Base-by-base conservation (phyloP, 2,329 filamentous ascomycete species). In the Plenodomus tracheiphilus region DNA sequence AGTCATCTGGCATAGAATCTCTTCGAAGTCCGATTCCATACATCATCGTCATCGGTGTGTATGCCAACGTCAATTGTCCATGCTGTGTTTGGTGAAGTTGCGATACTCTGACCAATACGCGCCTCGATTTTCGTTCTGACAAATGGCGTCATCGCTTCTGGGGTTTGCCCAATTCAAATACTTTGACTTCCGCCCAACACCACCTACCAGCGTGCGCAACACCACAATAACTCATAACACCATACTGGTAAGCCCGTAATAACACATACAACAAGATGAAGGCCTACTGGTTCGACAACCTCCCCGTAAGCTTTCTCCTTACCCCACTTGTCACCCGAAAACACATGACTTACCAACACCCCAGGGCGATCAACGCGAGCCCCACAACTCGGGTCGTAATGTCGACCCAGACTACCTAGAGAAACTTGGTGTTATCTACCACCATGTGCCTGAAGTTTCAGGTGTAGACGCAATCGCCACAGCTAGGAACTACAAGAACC, bases 361-460 rank as follows among this genome's bases (percentile, higher is more conserved):
- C 3, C 69, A 96, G 90, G 92, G 91, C 77, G 94, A 99, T 81
- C 94, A 97, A 77, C 91, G 94, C 69, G 83, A 88, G 37, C 83
- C 89, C 44, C 94, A 99, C 77, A 87, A 97, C 77, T 95, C 91
- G 17, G 89, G 90, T 65, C 85, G 84, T 58, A 68, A 79, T 34
- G 83, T 97, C 49, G 75, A 81, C 46, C 74, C 81, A 41, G 77
- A 81, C 4, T 85, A 88, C 47, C 86, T 99, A 49, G 73, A 79
- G 56, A 79, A 82, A 46, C 79, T 97, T 16, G 93, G 93, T 50
- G 91, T 99, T 32, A 75, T 90, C 38, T 94, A 95, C 80, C 85
- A 84, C 71, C 79, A 82, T 68, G 83, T 88, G 62, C 77, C 85
- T 11, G 76, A 83, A 28, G 69, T 92, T 41, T 75, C 79, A 25